These are phyloP conservation scores for Tetrahymena thermophila DNA, from an alignment of 73 alveolate species.

Conservation along the genomic window DNA sequence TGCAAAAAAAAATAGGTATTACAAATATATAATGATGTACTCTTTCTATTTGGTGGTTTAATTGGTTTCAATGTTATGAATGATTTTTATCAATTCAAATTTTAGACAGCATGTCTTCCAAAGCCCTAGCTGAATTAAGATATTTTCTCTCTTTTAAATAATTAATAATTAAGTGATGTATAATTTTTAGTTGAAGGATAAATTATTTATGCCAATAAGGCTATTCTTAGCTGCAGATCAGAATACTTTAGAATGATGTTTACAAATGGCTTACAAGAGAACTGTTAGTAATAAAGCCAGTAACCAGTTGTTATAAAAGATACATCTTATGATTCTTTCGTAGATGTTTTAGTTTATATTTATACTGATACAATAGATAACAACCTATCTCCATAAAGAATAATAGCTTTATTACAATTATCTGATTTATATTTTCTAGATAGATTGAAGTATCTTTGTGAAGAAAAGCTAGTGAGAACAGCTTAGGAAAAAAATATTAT, in stretches of 20 bases:
- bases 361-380: conserved; percentile 23
- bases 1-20: conserved; percentile 50
- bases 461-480: conserved; percentile 18
- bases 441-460: conserved; percentile 32
- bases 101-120: conserved; percentile 41
- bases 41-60: conserved; percentile 76
- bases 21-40: conserved; percentile 69
- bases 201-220: conserved; percentile 19
- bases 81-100: conserved; percentile 63
- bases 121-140: conserved; percentile 15
- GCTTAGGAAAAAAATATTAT: conserved; percentile 13
- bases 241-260: conserved; percentile 24
- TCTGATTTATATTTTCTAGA: conserved; percentile 23
- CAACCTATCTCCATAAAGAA: neutral
- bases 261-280: conserved; percentile 22
- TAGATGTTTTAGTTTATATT: conserved; percentile 14
- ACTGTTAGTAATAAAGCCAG: neutral
- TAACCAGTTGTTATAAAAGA: conserved; percentile 3
- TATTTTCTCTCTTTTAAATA: conserved; percentile 3
- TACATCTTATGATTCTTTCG: conserved; percentile 1
- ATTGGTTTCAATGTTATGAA: conserved; percentile 65
- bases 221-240: conserved; percentile 30
- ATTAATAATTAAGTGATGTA: conserved; percentile 41
- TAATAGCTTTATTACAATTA: neutral
- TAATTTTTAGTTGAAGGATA: conserved; percentile 29